Evolutionary conservation across 2,329 filamentous ascomycete species (phyloP).

Genomic region (Aspergillus piperis): DNA sequence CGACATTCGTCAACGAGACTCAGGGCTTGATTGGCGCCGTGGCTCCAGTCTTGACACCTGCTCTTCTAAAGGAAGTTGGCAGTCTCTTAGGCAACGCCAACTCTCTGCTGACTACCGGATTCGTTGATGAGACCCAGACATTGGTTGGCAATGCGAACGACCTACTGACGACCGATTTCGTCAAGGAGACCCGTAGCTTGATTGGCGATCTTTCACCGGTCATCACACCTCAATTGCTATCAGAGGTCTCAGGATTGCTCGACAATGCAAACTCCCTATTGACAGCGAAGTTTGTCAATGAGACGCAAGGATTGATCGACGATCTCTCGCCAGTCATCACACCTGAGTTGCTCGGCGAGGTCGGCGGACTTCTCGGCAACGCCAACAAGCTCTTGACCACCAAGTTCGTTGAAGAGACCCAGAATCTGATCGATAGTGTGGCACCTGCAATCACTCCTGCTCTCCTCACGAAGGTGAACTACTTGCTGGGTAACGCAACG

Average conservation of each 20-base stretch:
- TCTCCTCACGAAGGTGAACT: conserved; percentile 31
- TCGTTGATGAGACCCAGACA: conserved; percentile 31
- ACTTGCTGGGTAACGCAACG: conserved; percentile 35
- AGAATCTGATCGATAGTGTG: conserved; percentile 23
- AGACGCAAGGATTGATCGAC: conserved; percentile 18
- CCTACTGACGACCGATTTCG: conserved; percentile 26
- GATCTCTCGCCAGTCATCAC: conserved; percentile 13
- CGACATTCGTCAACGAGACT: conserved; percentile 29
- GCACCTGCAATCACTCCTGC: conserved; percentile 28
- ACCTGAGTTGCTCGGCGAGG: conserved; percentile 11
- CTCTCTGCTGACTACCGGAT: conserved; percentile 34
- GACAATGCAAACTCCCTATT: conserved; percentile 26
- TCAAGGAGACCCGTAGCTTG: conserved; percentile 22
- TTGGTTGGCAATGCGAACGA: conserved; percentile 26
- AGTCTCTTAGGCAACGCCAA: conserved; percentile 30
- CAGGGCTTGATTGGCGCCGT: conserved; percentile 25
- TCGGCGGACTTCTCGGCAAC: conserved; percentile 21
- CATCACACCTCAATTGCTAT: conserved; percentile 23
- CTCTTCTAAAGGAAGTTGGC: conserved; percentile 26
- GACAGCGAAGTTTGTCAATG: conserved; percentile 29
- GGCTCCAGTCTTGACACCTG: conserved; percentile 27
- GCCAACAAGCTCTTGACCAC: conserved; percentile 28
- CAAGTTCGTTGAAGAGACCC: conserved; percentile 29
- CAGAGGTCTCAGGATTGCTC: conserved; percentile 23
- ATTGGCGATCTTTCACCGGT: conserved; percentile 17